Base-by-base conservation (phyloP, 1,284 basidiomycete genomes). In the Lignosus rhinocerotis region DNA sequence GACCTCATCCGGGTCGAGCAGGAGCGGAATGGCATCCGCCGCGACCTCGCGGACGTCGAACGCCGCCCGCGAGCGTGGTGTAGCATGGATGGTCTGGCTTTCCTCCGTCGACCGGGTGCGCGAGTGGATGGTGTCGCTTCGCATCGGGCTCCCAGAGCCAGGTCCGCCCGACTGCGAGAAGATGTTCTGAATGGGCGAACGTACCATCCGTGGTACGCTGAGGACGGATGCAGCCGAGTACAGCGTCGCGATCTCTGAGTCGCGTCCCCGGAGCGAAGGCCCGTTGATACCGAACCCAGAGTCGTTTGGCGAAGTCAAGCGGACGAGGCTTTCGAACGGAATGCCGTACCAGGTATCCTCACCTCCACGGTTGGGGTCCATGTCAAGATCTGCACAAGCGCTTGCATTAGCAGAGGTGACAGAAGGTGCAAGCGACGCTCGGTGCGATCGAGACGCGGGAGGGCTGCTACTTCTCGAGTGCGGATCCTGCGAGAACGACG, bases 11-110 rank as follows among this genome's bases (percentile, higher is more conserved):
- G 96, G 90, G 8, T 70, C 68, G 1, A 70, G 58, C 5, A 82
- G 80, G 10, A 87, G 69, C 2, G 95, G 93, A 0, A 79, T 75
- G 0, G 94, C 94, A 56, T 95, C 92, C 1, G 82, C 81, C 0
- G 90, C 90, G 6, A 94, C 78, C 61, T 97, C 95, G n/a, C 92
- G 81, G 21, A 86, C 82, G 66, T 93, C 87, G 66, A 86, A 94
- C 9, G 83, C 80, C 6, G 80, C 74, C 8, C 83, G 82, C 0
- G 81, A 81, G 14, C 71, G 76, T 51, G 73, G 77, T 17, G 73
- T 64, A 9, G 67, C 63, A 32, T 68, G 70, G 14, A 76, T 67
- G 9, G 74, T 66, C 43, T 78, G 65, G n/a, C 74, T 75, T 25
- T 81, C 75, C 47, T 80, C 80, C 41, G 44, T 56, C 45, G 59